Evolutionary conservation across 83 land plant genomes (phyloP).

Genomic region (Picea abies): DNA sequence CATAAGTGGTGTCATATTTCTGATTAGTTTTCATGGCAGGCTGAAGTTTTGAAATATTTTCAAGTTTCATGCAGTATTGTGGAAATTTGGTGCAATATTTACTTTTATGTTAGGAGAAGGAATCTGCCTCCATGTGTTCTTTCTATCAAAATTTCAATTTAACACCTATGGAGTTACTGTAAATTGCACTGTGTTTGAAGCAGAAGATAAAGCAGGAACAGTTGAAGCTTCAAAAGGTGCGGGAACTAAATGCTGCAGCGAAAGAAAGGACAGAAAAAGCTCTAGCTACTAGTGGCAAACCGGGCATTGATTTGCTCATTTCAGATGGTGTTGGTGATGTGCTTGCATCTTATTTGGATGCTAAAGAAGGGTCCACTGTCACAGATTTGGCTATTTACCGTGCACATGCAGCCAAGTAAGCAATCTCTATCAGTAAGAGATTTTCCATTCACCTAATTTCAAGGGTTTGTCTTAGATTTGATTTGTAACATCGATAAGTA

Average conservation of each 20-base stretch:
- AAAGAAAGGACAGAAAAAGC: slow-evolving; percentile 12
- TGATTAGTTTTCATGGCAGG: background rate
- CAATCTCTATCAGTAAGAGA: no score
- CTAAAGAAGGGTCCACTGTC: slow-evolving; percentile 18
- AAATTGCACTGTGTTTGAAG: background rate
- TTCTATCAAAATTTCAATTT: background rate
- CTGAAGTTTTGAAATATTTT: background rate
- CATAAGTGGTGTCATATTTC: background rate
- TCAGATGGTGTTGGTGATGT: slow-evolving; percentile 32
- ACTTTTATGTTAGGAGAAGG: background rate
- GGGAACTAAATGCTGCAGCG: slow-evolving; percentile 19
- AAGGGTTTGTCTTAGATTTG: no score
- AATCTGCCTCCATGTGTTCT: background rate
- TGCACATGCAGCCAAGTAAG: slow-evolving; percentile 39
- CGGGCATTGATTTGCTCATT: slow-evolving; percentile 33
- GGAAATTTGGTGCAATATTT: background rate
- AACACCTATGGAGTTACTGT: background rate
- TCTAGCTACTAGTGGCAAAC: slow-evolving; percentile 19
- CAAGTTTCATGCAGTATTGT: background rate
- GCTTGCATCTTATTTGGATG: slow-evolving; percentile 43
- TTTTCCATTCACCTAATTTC: no score
- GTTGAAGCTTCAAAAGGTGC: slow-evolving; percentile 32
- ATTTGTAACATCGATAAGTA: no score
- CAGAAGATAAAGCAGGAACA: slow-evolving; percentile 39
- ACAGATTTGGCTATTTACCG: slow-evolving; percentile 44